Base-by-base conservation (phyloP, 495 filamentous ascomycete species). In the Venustampulla echinocandica region DNA sequence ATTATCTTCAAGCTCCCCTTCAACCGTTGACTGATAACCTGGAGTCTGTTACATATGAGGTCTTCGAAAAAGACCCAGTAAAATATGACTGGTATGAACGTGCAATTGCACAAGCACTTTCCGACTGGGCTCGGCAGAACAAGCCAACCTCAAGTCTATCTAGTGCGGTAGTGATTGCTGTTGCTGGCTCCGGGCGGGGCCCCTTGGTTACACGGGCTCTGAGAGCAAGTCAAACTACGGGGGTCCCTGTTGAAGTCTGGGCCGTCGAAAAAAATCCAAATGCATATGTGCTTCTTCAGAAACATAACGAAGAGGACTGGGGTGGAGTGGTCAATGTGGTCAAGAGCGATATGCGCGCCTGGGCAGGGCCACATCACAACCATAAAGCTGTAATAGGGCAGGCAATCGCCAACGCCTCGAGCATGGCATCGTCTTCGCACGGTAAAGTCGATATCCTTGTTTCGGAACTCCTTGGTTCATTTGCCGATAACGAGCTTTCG, bases 201-300 rank as follows among this genome's bases (percentile, higher is more conserved):
- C 93, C 92, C 1, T 67, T 99, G 3, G 88, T 98, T 18, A 87
- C 87, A 0, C 76, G 90, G 30, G 88, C 86, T 0, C 64, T 97
- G 19, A 76, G 75, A 40, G 92, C 92, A 19, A 88, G 85, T 61
- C 69, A 79, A 25, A 64, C 64, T n/a, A 81, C 87, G 9, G 80
- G 82, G 9, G 82, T 95, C 3, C 64, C 75, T 6, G 82, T 99
- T 44, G 81, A 85, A 35, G 68, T 94, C 15, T 95, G 87, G 81
- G 93, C 86, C 0, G 75, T 99, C 3, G 92, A 99, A 67, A 99
- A 99, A 74, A 99, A 99, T 56, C 90, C 87, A 1, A 96, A 97
- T 63, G 92, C 92, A 2, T 95, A 87, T 58, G 88, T 99, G 34
- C 77, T 95, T 44, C 75, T 99, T 13, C 80, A 94, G 39, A 72